These are phyloP conservation scores for Sarocladium oryzae DNA, from an alignment of 2,329 filamentous ascomycete species.

Conservation along the genomic window DNA sequence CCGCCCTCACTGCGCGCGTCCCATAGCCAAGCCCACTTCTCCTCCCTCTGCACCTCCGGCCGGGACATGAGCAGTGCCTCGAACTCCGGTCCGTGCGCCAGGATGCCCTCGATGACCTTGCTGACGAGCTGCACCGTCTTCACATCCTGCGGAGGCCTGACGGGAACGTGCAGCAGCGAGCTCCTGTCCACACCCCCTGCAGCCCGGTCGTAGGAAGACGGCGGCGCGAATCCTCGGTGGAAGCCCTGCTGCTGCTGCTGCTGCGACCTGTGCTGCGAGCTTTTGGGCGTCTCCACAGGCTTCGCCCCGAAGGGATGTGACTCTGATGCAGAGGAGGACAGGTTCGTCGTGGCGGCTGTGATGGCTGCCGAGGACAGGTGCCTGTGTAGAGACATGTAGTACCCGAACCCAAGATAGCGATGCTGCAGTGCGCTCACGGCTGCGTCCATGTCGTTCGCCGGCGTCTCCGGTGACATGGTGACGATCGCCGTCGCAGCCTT, in stretches of 20 bases:
- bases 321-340: constrained; percentile 32
- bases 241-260: constrained; percentile 38
- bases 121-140: constrained; percentile 79
- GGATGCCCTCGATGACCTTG: constrained; percentile 72
- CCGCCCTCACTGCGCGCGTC: constrained; percentile 72
- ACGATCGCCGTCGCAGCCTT: constrained; percentile 74
- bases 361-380: constrained; percentile 72
- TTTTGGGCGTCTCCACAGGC: constrained; percentile 41
- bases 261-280: constrained; percentile 32
- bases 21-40: constrained; percentile 94
- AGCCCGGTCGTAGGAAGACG: constrained; percentile 55
- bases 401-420: constrained; percentile 77
- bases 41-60: constrained; percentile 74
- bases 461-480: constrained; percentile 71
- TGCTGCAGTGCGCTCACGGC: constrained; percentile 75
- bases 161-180: constrained; percentile 58
- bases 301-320: constrained; percentile 76
- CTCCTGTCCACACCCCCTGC: constrained; percentile 36
- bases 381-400: constrained; percentile 71
- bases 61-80: constrained; percentile 88
- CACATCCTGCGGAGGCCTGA: constrained; percentile 70
- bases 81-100: constrained; percentile 78
- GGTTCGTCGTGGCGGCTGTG: constrained; percentile 29
- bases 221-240: constrained; percentile 66
- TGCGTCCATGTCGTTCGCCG: constrained; percentile 75